A percentile compares a stretch with the other conserved stretches of the same genome.
phyloP scores from a whole-genome alignment of 768 basidiomycete species.

The Rhodocollybia butyracea region DNA sequence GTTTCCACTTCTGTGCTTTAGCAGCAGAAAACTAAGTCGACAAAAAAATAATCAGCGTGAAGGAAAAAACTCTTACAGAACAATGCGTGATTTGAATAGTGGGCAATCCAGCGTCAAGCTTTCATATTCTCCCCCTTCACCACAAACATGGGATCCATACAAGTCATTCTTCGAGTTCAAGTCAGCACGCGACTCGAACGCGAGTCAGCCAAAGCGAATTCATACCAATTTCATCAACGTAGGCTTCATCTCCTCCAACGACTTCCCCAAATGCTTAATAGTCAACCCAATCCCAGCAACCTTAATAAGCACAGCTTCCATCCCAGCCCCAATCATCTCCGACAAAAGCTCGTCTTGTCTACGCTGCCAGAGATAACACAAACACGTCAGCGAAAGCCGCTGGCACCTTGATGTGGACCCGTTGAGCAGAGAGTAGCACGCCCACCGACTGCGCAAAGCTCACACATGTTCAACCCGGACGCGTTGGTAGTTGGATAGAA shows the following conservation, averaged over 20 bases:
- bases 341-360: constrained; percentile 80
- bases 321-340: constrained; percentile 79
- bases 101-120: constrained; percentile 89
- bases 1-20: constrained; percentile 60
- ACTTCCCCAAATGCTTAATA: constrained; percentile 72
- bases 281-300: constrained; percentile 92
- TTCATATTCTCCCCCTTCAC: constrained; percentile 98
- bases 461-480: constrained; percentile 98
- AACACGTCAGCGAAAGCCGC: constrained; percentile 72
- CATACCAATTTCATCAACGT: constrained; percentile 70
- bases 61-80: constrained; percentile 61
- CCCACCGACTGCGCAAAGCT: constrained; percentile 21
- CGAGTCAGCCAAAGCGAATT: neutral
- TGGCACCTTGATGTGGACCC: constrained; percentile 54
- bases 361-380: constrained; percentile 94
- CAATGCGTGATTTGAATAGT: constrained; percentile 75
- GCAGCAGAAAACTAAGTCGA: neutral
- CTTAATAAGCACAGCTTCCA: constrained; percentile 88
- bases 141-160: constrained; percentile 92
- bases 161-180: constrained; percentile 52
- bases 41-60: neutral
- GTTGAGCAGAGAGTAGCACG: neutral
- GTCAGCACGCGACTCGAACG: neutral
- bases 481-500: constrained; percentile 95
- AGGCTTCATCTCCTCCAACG: constrained; percentile 69